Evolutionary conservation across 2,329 filamentous ascomycete species (phyloP).

Genomic region (Aspergillus ibericus): DNA sequence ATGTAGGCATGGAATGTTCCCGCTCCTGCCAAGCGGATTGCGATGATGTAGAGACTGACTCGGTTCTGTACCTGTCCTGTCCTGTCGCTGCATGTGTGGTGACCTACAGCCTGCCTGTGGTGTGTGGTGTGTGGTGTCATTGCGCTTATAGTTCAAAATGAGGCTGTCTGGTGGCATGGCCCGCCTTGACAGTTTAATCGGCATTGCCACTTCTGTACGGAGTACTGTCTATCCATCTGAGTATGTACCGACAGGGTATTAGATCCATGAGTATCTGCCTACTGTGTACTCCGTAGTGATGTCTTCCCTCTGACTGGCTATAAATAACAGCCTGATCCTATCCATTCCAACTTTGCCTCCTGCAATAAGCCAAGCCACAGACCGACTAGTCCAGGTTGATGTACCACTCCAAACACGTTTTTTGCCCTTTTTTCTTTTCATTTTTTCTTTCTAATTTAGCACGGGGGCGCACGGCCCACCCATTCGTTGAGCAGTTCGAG

Average conservation of each 20-base stretch:
- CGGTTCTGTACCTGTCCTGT: neutral
- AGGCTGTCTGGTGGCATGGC: conserved; percentile 2
- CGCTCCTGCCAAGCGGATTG: neutral
- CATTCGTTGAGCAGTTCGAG: conserved; percentile 2
- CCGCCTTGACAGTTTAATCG: neutral
- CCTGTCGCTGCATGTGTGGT: neutral
- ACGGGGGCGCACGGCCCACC: conserved; percentile 7
- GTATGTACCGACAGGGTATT: no score
- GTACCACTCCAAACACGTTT: conserved; percentile 3
- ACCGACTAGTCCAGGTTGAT: neutral
- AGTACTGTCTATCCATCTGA: no score
- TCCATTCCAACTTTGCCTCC: neutral
- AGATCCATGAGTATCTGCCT: no score
- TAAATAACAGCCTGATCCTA: neutral
- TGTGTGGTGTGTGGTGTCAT: no score
- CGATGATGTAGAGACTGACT: neutral
- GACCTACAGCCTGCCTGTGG: neutral
- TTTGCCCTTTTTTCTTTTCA: neutral
- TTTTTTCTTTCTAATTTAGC: conserved; percentile 2
- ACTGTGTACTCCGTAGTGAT: no score
- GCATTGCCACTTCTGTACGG: neutral
- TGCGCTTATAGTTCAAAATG: conserved; percentile 11
- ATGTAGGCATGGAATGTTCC: conserved; percentile 1
- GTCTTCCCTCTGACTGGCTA: neutral
- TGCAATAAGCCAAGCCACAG: conserved; percentile 7